Percentiles rank a stretch among this genome's conserved stretches.
Conservation (phyloP, 176 grass and related monocot genomes). For the Hordeum marinum region DNA sequence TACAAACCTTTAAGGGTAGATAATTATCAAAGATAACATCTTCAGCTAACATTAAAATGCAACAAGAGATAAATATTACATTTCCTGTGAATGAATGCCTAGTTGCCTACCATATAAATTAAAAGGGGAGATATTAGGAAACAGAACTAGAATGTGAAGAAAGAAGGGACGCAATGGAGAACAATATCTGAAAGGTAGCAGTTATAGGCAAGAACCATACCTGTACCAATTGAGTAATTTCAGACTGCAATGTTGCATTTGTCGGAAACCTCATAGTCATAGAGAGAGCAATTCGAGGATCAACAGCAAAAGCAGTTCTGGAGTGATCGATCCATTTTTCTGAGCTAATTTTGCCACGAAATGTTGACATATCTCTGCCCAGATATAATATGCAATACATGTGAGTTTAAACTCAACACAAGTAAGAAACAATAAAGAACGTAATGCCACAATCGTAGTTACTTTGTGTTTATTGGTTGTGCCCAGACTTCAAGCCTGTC, state of each 20-base stretch:
- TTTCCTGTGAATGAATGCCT: neutral
- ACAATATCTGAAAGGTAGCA: slow-evolving; percentile 16
- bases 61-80: neutral
- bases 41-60: slow-evolving; percentile 8
- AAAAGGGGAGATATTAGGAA: slow-evolving; percentile 13
- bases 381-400: slow-evolving; percentile 25
- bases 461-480: slow-evolving; percentile 94
- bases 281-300: slow-evolving; percentile 73
- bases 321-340: slow-evolving; percentile 96
- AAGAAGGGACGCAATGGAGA: slow-evolving; percentile 3
- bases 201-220: slow-evolving; percentile 36
- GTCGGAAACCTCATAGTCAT: slow-evolving; percentile 80
- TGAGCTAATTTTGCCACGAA: slow-evolving; percentile 72
- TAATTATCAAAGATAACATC: neutral
- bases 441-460: slow-evolving; percentile 20
- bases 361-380: slow-evolving; percentile 62
- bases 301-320: slow-evolving; percentile 93
- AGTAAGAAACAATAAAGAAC: slow-evolving; percentile 25
- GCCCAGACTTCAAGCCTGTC: slow-evolving; percentile 99
- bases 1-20: slow-evolving; percentile 1
- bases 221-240: slow-evolving; percentile 95
- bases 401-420: slow-evolving; percentile 8
- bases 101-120: neutral
- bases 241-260: slow-evolving; percentile 61
- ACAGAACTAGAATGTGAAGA: slow-evolving; percentile 13